A percentile compares a stretch with the other conserved stretches of the same genome.
Evolutionary conservation across 2,329 filamentous ascomycete genomes (phyloP).

Genomic region (Fusarium odoratissimum): DNA sequence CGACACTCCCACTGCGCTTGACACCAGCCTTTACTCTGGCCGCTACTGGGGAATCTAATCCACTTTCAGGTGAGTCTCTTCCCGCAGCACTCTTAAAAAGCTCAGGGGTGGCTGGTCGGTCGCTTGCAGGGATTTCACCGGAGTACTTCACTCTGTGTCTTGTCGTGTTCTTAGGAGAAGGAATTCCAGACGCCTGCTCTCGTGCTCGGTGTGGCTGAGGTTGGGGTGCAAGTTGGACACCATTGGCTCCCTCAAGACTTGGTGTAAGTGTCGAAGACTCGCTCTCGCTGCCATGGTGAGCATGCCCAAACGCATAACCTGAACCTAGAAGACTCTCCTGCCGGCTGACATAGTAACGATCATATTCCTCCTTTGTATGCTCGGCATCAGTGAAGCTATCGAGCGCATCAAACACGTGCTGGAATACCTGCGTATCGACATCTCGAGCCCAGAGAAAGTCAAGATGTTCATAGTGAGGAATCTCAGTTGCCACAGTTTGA

Average conservation of each 20-base stretch:
- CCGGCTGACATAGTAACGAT: constrained; percentile 65
- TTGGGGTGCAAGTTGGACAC: constrained; percentile 8
- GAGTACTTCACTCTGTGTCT: constrained; percentile 29
- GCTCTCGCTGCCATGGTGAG: constrained; percentile 51
- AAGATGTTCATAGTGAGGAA: constrained; percentile 94
- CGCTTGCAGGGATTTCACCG: constrained; percentile 13
- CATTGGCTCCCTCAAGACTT: constrained; percentile 34
- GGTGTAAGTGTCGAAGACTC: constrained; percentile 50
- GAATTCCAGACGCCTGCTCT: constrained; percentile 35
- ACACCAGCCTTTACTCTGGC: constrained; percentile 23
- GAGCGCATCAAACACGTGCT: constrained; percentile 89
- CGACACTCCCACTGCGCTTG: constrained; percentile 44
- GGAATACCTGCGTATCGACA: constrained; percentile 85
- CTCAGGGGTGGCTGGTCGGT: constrained; percentile 35
- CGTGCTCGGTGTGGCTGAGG: constrained; percentile 46
- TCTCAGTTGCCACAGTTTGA: constrained; percentile 86
- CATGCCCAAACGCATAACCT: constrained; percentile 41
- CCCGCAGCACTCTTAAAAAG: constrained; percentile 4
- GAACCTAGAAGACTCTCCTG: constrained; percentile 61
- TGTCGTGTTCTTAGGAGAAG: constrained; percentile 35
- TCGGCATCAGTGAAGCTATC: constrained; percentile 73
- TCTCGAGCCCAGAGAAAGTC: constrained; percentile 96
- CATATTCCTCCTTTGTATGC: constrained; percentile 70
- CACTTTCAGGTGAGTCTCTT: constrained; percentile 34
- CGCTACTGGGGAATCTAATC: constrained; percentile 28